Evolutionary conservation across 805 yeast genomes (phyloP).

Genomic region (Candida arabinofermentans): DNA sequence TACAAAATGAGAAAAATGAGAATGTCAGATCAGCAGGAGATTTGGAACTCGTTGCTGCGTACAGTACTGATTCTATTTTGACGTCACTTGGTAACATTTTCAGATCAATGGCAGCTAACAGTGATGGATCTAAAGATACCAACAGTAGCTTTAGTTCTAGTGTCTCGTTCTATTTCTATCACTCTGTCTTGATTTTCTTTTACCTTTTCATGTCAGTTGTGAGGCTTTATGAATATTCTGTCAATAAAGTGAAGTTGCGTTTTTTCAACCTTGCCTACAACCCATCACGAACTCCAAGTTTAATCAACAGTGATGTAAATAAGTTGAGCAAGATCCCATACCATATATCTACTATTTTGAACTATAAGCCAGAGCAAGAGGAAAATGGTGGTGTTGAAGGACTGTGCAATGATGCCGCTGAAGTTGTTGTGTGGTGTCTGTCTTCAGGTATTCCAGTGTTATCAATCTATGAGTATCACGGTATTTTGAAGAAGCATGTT

Average conservation of each 20-base stretch:
- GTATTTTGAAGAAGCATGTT: conserved; percentile 53
- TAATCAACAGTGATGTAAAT: conserved; percentile 78
- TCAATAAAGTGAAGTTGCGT: conserved; percentile 51
- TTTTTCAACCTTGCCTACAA: conserved; percentile 62
- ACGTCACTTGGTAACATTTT: conserved; percentile 18
- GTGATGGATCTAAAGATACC: conserved; percentile 2
- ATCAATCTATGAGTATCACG: conserved; percentile 76
- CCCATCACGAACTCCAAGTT: conserved; percentile 72
- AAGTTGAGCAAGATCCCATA: conserved; percentile 74
- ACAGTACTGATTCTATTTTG: conserved; percentile 16
- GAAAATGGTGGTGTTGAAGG: conserved; percentile 91
- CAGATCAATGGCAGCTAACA: conserved; percentile 10
- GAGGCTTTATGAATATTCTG: conserved; percentile 48
- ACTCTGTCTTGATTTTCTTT: conserved; percentile 45
- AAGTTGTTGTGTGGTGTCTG: conserved; percentile 81
- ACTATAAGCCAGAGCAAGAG: conserved; percentile 67
- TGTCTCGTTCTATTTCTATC: conserved; percentile 37
- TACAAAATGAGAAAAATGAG: conserved; percentile 1
- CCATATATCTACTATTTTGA: conserved; percentile 71
- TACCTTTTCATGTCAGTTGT: conserved; percentile 54
- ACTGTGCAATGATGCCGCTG: conserved; percentile 69
- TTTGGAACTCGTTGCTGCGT: conserved; percentile 15
- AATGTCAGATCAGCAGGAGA: conserved; percentile 1
- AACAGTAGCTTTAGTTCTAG: not conserved
- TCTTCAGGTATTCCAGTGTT: conserved; percentile 77